These are phyloP conservation scores for Mycena belliarum DNA, from an alignment of 768 basidiomycete species.

Conservation along the genomic window DNA sequence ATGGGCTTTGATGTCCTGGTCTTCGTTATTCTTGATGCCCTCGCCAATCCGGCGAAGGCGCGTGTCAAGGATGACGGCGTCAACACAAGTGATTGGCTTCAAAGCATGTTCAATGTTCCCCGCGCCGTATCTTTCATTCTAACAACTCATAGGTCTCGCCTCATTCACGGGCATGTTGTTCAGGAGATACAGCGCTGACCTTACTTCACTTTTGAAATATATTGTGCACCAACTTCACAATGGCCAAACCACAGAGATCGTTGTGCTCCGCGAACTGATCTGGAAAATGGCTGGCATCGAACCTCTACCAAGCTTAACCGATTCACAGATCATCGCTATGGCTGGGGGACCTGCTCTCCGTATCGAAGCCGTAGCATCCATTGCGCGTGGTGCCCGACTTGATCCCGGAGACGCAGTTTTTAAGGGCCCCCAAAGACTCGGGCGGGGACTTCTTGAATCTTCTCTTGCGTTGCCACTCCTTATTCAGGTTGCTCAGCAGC, in stretches of 20 bases:
- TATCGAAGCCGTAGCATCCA: slow-evolving; percentile 84
- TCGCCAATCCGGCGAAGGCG: slow-evolving; percentile 79
- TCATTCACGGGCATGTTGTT: slow-evolving; percentile 94
- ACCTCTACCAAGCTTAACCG: slow-evolving; percentile 85
- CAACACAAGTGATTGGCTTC: slow-evolving; percentile 87
- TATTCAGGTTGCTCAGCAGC: slow-evolving; percentile 89
- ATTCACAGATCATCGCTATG: slow-evolving; percentile 87
- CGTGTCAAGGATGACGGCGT: slow-evolving; percentile 92
- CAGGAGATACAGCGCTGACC: slow-evolving; percentile 80
- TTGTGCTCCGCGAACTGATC: slow-evolving; percentile 90
- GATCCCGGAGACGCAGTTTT: slow-evolving; percentile 64
- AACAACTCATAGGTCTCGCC: slow-evolving; percentile 65
- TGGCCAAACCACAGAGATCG: slow-evolving; percentile 82
- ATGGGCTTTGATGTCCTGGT: slow-evolving; percentile 95
- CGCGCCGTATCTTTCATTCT: slow-evolving; percentile 18
- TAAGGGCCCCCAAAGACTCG: slow-evolving; percentile 69
- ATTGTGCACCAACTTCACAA: slow-evolving; percentile 88
- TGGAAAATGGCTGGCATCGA: slow-evolving; percentile 96
- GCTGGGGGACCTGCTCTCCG: slow-evolving; percentile 87
- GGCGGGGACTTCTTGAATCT: slow-evolving; percentile 65
- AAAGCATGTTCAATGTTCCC: slow-evolving; percentile 59
- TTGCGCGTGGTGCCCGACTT: slow-evolving; percentile 70
- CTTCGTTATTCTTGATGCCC: slow-evolving; percentile 82
- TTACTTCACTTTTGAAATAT: slow-evolving; percentile 84
- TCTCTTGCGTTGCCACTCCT: slow-evolving; percentile 84